phyloP scores from a whole-genome alignment of 2,329 filamentous ascomycete genomes.

The Penicillium sp. region DNA sequence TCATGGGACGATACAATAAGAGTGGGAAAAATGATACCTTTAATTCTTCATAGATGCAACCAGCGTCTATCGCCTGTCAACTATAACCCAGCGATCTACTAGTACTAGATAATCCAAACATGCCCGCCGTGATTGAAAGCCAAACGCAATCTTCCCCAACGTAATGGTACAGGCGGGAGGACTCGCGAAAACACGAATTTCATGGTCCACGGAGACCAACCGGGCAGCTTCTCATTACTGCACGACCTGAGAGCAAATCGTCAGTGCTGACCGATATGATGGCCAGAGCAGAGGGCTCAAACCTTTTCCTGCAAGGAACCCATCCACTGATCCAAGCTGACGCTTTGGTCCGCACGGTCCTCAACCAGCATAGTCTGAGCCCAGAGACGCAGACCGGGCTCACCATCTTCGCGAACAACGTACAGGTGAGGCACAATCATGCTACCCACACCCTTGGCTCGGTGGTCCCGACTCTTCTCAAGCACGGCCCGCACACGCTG shows the following conservation, averaged over 20 bases:
- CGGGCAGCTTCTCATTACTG: too few relatives aligned
- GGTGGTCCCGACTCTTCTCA: conserved; percentile 83
- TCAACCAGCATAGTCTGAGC: conserved; percentile 92
- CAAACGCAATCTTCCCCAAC: conserved; percentile 9
- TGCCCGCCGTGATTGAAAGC: conserved; percentile 8
- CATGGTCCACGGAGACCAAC: too few relatives aligned
- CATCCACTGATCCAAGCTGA: conserved; percentile 90
- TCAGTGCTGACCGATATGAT: conserved; percentile 5
- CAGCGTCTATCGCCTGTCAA: conserved; percentile 4
- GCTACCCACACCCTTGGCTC: conserved; percentile 77
- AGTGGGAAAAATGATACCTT: background rate
- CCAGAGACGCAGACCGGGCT: conserved; percentile 91
- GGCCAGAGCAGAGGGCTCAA: conserved; percentile 32
- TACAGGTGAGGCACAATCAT: conserved; percentile 90
- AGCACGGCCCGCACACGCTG: conserved; percentile 83
- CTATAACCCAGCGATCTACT: conserved; percentile 11
- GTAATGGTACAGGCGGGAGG: conserved; percentile 17
- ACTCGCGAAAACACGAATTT: background rate
- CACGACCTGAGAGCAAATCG: too few relatives aligned
- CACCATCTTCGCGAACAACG: conserved; percentile 86
- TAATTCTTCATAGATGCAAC: conserved; percentile 5
- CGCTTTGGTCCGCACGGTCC: conserved; percentile 84
- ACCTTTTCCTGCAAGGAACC: conserved; percentile 92
- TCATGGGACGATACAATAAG: background rate
- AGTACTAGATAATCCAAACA: conserved; percentile 14